phyloP scores from a whole-genome alignment of 768 basidiomycete species.

The Tricholoma matsutake region DNA sequence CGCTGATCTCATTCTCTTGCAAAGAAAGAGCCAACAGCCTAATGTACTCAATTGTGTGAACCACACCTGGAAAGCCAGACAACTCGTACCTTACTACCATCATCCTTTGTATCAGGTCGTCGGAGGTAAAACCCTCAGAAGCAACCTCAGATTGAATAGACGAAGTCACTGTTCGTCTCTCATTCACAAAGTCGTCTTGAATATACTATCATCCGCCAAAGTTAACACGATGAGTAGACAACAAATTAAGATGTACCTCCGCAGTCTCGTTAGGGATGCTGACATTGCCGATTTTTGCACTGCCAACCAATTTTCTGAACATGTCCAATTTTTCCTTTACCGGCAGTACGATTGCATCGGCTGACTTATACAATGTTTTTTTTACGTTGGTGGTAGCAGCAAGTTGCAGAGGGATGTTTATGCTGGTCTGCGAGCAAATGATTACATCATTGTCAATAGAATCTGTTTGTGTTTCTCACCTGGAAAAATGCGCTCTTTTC shows the following conservation, averaged over 20 bases:
- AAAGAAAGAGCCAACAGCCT: constrained; percentile 65
- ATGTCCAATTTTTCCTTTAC: constrained; percentile 41
- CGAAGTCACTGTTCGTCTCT: constrained; percentile 32
- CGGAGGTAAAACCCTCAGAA: constrained; percentile 40
- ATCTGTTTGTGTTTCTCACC: constrained; percentile 33
- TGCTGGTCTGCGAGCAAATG: constrained; percentile 47
- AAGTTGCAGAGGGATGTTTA: constrained; percentile 48
- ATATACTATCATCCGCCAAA: constrained; percentile 48
- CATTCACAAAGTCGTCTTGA: constrained; percentile 68
- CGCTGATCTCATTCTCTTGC: constrained; percentile 52
- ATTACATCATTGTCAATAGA: constrained; percentile 1
- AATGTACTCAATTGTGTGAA: constrained; percentile 4
- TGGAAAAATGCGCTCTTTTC: constrained; percentile 71
- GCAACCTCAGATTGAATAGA: constrained; percentile 27
- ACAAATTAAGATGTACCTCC: constrained; percentile 40
- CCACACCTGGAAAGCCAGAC: background rate
- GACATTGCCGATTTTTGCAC: constrained; percentile 58
- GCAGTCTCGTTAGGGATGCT: constrained; percentile 52
- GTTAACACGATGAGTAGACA: background rate
- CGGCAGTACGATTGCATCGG: constrained; percentile 43
- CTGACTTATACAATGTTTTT: constrained; percentile 47
- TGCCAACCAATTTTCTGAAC: constrained; percentile 59
- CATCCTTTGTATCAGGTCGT: constrained; percentile 69
- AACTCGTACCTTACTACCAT: constrained; percentile 59
- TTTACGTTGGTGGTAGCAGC: constrained; percentile 8